Percentiles rank a stretch among this genome's conserved stretches.
Conservation (phyloP, 768 basidiomycete species). For the Hygrophoropsis aurantiaca region DNA sequence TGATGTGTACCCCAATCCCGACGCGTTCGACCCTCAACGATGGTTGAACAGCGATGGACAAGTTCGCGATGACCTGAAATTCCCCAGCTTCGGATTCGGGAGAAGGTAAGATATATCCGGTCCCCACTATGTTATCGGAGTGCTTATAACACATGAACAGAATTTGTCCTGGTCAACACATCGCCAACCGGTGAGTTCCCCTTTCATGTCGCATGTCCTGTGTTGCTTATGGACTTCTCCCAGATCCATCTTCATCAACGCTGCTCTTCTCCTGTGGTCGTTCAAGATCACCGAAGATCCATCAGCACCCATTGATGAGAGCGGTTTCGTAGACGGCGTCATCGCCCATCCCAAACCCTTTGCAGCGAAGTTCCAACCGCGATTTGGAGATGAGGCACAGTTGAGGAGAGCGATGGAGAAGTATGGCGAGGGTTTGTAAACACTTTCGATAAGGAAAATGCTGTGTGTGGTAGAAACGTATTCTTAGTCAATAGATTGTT, state of each 20-base stretch:
- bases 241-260: slow-evolving; percentile 68
- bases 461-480: too few species aligned
- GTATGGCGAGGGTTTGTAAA: slow-evolving; percentile 18
- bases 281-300: slow-evolving; percentile 58
- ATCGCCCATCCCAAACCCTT: slow-evolving; percentile 67
- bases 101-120: slow-evolving; percentile 27
- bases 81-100: slow-evolving; percentile 59
- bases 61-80: slow-evolving; percentile 51
- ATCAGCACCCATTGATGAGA: slow-evolving; percentile 53
- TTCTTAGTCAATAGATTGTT: too few species aligned
- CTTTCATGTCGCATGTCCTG: slow-evolving; percentile 20
- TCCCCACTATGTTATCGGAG: neutral
- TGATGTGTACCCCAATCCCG: slow-evolving; percentile 55
- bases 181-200: too few species aligned
- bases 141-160: slow-evolving; percentile 23
- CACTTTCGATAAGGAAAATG: too few species aligned
- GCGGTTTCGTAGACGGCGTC: slow-evolving; percentile 62
- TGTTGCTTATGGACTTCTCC: neutral
- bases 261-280: slow-evolving; percentile 63
- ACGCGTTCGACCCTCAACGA: slow-evolving; percentile 55
- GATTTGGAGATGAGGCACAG: slow-evolving; percentile 27
- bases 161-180: slow-evolving; percentile 67
- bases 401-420: slow-evolving; percentile 25
- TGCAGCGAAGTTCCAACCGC: slow-evolving; percentile 53
- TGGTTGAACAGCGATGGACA: slow-evolving; percentile 45